phyloP scores from a whole-genome alignment of 192 early-diverging fungal species.

The Lunasporangiospora selenospora region DNA sequence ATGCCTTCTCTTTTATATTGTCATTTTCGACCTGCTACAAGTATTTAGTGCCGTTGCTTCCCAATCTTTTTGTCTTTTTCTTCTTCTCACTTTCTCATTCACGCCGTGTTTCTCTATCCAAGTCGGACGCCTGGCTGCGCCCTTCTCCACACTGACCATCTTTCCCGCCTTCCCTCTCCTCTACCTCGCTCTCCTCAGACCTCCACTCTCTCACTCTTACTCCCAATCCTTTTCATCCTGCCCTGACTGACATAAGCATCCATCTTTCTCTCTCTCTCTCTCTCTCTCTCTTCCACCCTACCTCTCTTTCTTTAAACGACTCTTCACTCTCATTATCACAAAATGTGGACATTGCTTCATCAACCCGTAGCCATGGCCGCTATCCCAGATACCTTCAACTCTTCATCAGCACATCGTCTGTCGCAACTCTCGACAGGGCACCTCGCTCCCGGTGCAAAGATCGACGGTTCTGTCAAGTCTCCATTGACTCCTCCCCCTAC shows the following conservation, averaged over 20 bases:
- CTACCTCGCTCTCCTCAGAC: not conserved
- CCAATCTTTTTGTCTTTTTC: not conserved
- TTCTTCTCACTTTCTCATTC: not conserved
- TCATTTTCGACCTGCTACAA: not conserved
- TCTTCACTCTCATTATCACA: not conserved
- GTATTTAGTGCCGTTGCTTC: too few species aligned
- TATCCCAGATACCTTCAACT: conserved; percentile 21
- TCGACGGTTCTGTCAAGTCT: conserved; percentile 10
- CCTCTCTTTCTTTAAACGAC: not conserved
- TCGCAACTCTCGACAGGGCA: conserved; percentile 28
- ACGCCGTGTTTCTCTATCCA: not conserved
- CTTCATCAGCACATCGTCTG: conserved; percentile 14
- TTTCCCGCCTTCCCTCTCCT: not conserved
- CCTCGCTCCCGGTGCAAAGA: conserved; percentile 18
- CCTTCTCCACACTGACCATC: not conserved
- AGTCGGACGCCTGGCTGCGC: too few species aligned
- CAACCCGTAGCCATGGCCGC: conserved; percentile 12
- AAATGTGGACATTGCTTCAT: not conserved
- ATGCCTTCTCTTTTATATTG: not conserved
- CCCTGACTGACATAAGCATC: not conserved
- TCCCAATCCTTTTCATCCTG: not conserved
- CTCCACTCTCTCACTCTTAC: not conserved
- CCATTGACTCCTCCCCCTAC: conserved; percentile 44
- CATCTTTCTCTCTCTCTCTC: not conserved
- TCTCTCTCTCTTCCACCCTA: not conserved